Evolutionary conservation across 73 alveolate genomes (phyloP).

Genomic region (Breviolum minutum): DNA sequence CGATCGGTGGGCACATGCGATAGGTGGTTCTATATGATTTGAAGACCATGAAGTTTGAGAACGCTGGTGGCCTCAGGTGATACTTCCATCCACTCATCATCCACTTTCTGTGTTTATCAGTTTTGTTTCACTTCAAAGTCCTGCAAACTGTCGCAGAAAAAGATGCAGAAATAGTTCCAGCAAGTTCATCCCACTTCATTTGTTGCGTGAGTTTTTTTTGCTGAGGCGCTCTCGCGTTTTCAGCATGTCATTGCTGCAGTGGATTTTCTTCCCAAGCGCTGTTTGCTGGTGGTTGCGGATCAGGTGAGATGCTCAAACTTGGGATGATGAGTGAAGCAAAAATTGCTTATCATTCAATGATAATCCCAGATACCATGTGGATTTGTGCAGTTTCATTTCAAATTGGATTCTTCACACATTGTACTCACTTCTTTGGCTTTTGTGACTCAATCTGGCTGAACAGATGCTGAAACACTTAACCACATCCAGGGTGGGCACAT

Average conservation of each 20-base stretch:
- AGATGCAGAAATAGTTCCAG: too few relatives aligned
- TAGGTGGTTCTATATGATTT: conserved; percentile 90
- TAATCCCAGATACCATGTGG: too few relatives aligned
- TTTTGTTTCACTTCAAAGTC: background rate
- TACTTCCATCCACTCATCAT: background rate
- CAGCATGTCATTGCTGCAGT: conserved; percentile 90
- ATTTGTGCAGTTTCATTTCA: too few relatives aligned
- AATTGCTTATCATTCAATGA: too few relatives aligned
- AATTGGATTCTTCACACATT: too few relatives aligned
- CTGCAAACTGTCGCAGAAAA: too few relatives aligned
- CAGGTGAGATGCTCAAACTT: conserved; percentile 8
- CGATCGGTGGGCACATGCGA: too few relatives aligned
- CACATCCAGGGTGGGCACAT: conserved; percentile 71
- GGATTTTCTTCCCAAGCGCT: conserved; percentile 84
- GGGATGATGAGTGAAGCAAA: too few relatives aligned
- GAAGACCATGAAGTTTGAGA: conserved; percentile 88
- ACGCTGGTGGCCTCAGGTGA: background rate
- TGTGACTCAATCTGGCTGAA: background rate
- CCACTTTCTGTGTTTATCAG: background rate
- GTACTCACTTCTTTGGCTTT: too few relatives aligned
- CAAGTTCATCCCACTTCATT: background rate
- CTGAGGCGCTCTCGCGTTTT: conserved; percentile 85
- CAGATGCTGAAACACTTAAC: background rate
- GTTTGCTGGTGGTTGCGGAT: conserved; percentile 89
- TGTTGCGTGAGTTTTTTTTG: too few relatives aligned